Evolutionary conservation across 1,284 basidiomycete species (phyloP), one percentile per base, ranked within the genome.

Genomic region (Porodaedalea pini): DNA sequence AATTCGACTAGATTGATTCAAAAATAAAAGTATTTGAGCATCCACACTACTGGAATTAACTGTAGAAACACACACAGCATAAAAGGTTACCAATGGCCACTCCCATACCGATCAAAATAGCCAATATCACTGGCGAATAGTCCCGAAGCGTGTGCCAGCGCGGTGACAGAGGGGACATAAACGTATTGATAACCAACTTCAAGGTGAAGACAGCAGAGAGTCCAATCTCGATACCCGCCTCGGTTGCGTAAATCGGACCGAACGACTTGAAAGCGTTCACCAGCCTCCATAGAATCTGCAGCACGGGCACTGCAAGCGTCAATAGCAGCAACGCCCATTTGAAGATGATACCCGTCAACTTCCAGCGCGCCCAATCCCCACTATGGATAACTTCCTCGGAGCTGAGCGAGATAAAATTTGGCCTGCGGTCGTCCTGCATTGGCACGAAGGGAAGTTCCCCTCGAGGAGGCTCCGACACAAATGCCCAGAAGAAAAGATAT

Each of bases 401-500:
- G 27, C 61, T 50, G n/a, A 68, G 53, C 21, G 60, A 40, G 23
- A 66, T 60, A 51, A 67, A 62, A 23, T 62, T 58, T 55, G 62
- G 52, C 59, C 63, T 57, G 52, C 61, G 51, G 54, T 50, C 45
- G n/a, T 56, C 56, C 32, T 61, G 52, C 25, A 57, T 51, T 45
- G 64, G 56, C 21, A 59, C 15, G 19, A 66, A 59, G 27, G 62
- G 64, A 4, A 65, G 62, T 63, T 81, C 78, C 41, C 73, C 76
- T 29, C 71, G 69, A 15, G 85, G 83, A 50, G 82, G 77, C 61
- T 77, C 75, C 19, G 80, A 76, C 37, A 85, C 80, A 59, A 82
- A 80, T 43, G 70, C 71, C 88, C 88, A 90, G 60, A 83, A 83
- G 66, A 84, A 89, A 15, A 89, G 66, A 65, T 82, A 83, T 41